These are phyloP conservation scores for Suillus placidus DNA, from an alignment of 768 basidiomycete genomes.

Conservation along the genomic window DNA sequence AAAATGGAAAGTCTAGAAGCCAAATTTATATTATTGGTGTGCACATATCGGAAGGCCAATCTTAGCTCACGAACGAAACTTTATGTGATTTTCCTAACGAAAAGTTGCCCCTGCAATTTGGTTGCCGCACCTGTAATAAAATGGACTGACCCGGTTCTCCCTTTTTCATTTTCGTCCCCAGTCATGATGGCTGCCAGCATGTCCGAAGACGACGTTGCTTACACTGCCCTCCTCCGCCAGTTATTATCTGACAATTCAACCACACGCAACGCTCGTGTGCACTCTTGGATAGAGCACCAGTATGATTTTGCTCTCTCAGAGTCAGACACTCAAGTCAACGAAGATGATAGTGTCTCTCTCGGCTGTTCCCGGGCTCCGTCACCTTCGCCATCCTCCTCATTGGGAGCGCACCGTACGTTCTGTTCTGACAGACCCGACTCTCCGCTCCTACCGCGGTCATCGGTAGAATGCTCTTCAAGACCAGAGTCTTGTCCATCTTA, in stretches of 20 bases:
- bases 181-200: constrained; percentile 16
- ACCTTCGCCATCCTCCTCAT: constrained; percentile 35
- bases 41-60: constrained; percentile 9
- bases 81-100: constrained; percentile 24
- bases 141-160: constrained; percentile 13
- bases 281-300: constrained; percentile 40
- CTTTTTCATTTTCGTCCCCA: constrained; percentile 7
- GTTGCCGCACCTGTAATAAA: constrained; percentile 21
- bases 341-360: background rate
- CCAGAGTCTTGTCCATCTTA: constrained; percentile 28
- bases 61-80: constrained; percentile 14
- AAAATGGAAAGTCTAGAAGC: constrained; percentile 9
- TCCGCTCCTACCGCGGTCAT: constrained; percentile 31
- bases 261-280: constrained; percentile 32
- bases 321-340: constrained; percentile 13
- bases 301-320: constrained; percentile 38
- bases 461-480: constrained; percentile 26
- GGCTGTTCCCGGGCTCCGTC: constrained; percentile 20
- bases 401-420: constrained; percentile 30
- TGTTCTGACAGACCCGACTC: constrained; percentile 33
- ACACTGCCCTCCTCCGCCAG: constrained; percentile 32
- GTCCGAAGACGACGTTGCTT: constrained; percentile 35
- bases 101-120: background rate
- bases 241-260: constrained; percentile 27
- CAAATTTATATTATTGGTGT: background rate